A percentile compares a stretch with the other conserved stretches of the same genome.
Evolutionary conservation across 1,139 yeast genomes (phyloP).

Genomic region (Blastobotrys raffinosifermentans): DNA sequence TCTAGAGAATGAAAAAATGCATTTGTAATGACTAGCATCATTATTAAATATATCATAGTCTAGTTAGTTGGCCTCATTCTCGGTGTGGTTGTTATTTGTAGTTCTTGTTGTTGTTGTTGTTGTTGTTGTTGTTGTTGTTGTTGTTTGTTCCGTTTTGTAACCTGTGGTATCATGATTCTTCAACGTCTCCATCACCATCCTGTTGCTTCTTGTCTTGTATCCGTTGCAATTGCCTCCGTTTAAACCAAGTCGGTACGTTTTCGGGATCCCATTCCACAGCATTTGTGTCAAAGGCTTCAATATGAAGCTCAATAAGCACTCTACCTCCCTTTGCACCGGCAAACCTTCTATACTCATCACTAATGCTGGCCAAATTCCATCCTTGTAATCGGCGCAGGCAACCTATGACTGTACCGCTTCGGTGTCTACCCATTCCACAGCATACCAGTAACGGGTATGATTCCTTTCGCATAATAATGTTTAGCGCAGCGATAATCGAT

Average conservation of each 20-base stretch:
- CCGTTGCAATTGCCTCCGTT: constrained; percentile 1
- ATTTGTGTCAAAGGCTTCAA: constrained; percentile 71
- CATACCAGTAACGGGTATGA: constrained; percentile 83
- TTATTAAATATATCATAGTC: not conserved
- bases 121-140: no score
- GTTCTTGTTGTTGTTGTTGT: no score
- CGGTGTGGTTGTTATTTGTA: no score
- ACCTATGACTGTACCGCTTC: constrained; percentile 94
- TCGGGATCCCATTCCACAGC: constrained; percentile 43
- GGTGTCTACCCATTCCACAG: constrained; percentile 96
- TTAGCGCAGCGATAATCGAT: constrained; percentile 73
- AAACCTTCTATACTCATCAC: constrained; percentile 90
- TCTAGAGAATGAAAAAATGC: constrained; percentile 4
- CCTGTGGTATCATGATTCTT: no score
- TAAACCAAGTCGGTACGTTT: constrained; percentile 46
- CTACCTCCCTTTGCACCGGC: constrained; percentile 92
- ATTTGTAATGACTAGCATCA: not conserved
- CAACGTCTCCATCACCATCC: not conserved
- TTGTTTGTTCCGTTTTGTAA: no score
- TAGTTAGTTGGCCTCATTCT: not conserved
- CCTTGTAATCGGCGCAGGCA: constrained; percentile 86
- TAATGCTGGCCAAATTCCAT: constrained; percentile 91
- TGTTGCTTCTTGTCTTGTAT: not conserved
- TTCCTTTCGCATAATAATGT: constrained; percentile 61
- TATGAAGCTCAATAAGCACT: constrained; percentile 80